Conservation (phyloP, 176 grass and related monocot genomes). For the Carex pumila region DNA sequence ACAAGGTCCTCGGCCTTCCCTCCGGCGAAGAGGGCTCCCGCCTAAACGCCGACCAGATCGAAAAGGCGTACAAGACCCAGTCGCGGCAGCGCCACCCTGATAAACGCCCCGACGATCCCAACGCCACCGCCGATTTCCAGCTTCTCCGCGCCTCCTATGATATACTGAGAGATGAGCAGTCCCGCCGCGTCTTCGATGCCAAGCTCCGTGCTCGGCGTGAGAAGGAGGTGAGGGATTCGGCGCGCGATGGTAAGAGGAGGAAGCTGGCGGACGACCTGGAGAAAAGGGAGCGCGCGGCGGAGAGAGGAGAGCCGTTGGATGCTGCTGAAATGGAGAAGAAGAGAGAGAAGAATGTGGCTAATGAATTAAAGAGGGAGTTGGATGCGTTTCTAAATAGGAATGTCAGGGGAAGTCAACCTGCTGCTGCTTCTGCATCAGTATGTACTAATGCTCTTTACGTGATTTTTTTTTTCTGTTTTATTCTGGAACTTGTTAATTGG, state of each 20-base stretch:
- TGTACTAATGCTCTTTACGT: background rate
- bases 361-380: constrained; percentile 45
- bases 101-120: constrained; percentile 64
- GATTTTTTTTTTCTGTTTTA: background rate
- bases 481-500: background rate
- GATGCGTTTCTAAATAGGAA: constrained; percentile 26
- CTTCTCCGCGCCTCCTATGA: constrained; percentile 56
- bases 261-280: constrained; percentile 65
- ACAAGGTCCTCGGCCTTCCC: constrained; percentile 53
- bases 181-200: constrained; percentile 60
- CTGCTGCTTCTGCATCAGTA: constrained; percentile 38
- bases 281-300: constrained; percentile 58
- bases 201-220: constrained; percentile 52
- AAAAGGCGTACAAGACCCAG: constrained; percentile 60
- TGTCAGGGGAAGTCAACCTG: constrained; percentile 6
- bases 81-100: constrained; percentile 66
- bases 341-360: constrained; percentile 30
- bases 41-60: constrained; percentile 53
- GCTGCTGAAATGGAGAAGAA: constrained; percentile 29
- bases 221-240: constrained; percentile 30
- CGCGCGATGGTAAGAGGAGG: constrained; percentile 40
- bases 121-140: constrained; percentile 88
- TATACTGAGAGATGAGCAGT: constrained; percentile 52
- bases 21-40: constrained; percentile 56
- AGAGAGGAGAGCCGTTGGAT: constrained; percentile 14